Base-by-base conservation (phyloP, 495 filamentous ascomycete genomes). In the Neurospora pannonica region DNA sequence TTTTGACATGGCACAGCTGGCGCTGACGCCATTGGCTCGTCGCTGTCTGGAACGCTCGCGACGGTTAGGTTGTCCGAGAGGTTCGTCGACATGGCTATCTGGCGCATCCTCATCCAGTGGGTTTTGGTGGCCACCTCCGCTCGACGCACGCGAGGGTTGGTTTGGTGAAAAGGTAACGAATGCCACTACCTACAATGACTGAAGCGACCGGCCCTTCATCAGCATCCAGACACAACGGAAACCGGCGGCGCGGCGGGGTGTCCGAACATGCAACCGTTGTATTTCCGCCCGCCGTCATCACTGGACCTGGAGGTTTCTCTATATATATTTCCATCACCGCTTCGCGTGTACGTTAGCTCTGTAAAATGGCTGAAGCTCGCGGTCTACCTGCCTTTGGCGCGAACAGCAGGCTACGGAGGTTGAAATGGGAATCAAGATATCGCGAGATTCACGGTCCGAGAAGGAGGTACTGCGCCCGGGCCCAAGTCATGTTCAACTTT, bases 81-180 rank as follows among this genome's bases (percentile, higher is more conserved):
- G 74, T 76, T 77, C 72, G 71, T 75, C 74, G 71, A 73, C 74
- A 74, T 81, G 75, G 54, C 54, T 67, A 67, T 62, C 77, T 81
- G 78, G 79, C 79, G 79, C 79, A 76, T 75, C 78, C 80, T 81
- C 76, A 48, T 75, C 80, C 79, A 79, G 73, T 76, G 77, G 70
- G 77, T 76, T 74, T 36, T 36, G 54, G 54, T 34, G 15, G 54
- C 54, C 28, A 67, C 54, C 15, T 67, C 28, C 7, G 31, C 54
- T 67, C 28, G 54, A 67, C 54, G 54, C 54, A 67, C 48, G 54
- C 54, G 54, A 67, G 54, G 54, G 28, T 67, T 19, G 54, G 28
- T 31, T 62, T 67, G 28, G 54, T 31, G 2, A 36, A 36, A 31
- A 62, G 28, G 28, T 62, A 67, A 34, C 70, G 54, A 67, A 67